Conservation (phyloP, 1,284 basidiomycete species). For the Leccinum colubrinum region DNA sequence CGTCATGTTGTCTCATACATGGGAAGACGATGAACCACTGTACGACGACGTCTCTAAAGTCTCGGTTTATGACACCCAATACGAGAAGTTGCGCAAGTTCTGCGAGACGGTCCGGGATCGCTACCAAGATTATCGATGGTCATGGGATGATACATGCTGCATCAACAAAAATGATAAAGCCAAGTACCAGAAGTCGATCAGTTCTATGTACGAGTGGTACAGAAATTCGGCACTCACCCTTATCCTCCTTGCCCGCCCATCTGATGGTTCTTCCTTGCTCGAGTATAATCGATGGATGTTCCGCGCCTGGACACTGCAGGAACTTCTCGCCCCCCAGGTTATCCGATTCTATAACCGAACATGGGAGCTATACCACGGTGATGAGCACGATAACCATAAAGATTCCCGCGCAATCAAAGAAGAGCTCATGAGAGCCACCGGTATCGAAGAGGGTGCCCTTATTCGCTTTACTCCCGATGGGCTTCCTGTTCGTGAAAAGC, state of each 20-base stretch:
- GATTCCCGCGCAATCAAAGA: not conserved
- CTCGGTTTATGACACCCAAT: slow-evolving; percentile 3
- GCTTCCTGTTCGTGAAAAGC: slow-evolving; percentile 8
- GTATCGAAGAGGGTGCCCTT: not conserved
- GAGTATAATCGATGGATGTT: slow-evolving; percentile 18
- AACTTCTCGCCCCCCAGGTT: slow-evolving; percentile 11
- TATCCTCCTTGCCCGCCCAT: slow-evolving; percentile 7
- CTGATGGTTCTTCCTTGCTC: not conserved
- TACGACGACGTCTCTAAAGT: slow-evolving; percentile 3
- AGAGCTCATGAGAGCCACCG: slow-evolving; percentile 1
- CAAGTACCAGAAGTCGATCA: slow-evolving; percentile 7
- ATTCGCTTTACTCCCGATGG: slow-evolving; percentile 6
- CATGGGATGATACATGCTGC: slow-evolving; percentile 17
- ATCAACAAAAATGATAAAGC: slow-evolving; percentile 7
- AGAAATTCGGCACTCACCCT: slow-evolving; percentile 16
- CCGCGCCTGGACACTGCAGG: slow-evolving; percentile 19
- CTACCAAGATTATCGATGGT: slow-evolving; percentile 5
- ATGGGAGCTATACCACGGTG: slow-evolving; percentile 8
- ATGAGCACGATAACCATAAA: slow-evolving; percentile 10
- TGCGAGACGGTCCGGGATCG: slow-evolving; percentile 5
- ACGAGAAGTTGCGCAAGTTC: slow-evolving; percentile 16
- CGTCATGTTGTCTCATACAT: slow-evolving; percentile 24
- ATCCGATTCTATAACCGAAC: slow-evolving; percentile 13
- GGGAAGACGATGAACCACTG: slow-evolving; percentile 14
- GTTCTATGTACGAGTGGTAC: slow-evolving; percentile 23